Conservation (phyloP, 78 protist genomes). For the Planoprotostelium fungivorum region DNA sequence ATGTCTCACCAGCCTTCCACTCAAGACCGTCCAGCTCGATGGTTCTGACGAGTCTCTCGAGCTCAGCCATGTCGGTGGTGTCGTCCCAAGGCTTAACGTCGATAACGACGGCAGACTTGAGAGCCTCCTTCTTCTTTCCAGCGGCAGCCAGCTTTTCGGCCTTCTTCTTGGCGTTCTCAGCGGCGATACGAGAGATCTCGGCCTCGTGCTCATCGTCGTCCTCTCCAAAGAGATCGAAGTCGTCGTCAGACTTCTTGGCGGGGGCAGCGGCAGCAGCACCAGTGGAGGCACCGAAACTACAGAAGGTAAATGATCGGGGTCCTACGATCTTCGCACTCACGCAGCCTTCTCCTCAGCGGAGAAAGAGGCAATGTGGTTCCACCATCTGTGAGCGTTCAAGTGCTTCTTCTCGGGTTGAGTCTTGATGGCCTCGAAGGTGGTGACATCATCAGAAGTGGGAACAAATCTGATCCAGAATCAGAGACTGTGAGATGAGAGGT, state of each 20-base stretch:
- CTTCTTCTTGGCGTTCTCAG: slow-evolving; percentile 43
- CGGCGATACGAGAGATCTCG: slow-evolving; percentile 45
- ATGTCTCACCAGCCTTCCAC: slow-evolving; percentile 58
- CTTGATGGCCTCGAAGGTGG: slow-evolving; percentile 28
- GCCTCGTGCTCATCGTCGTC: slow-evolving; percentile 70
- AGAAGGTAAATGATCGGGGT: background rate
- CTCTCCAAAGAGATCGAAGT: slow-evolving; percentile 76
- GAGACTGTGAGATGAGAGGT: background rate
- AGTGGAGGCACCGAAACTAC: slow-evolving; percentile 5
- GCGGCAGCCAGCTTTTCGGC: slow-evolving; percentile 23
- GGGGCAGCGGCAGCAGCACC: slow-evolving; percentile 44
- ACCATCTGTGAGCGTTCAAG: slow-evolving; percentile 76
- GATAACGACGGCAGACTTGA: slow-evolving; percentile 70
- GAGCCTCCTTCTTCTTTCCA: background rate
- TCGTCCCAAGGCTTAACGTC: slow-evolving; percentile 92
- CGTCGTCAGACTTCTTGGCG: slow-evolving; percentile 50
- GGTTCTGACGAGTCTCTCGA: slow-evolving; percentile 56
- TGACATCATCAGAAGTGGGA: slow-evolving; percentile 69
- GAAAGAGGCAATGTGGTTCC: slow-evolving; percentile 56
- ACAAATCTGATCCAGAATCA: slow-evolving; percentile 31
- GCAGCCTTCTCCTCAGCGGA: slow-evolving; percentile 25
- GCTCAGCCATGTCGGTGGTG: slow-evolving; percentile 70
- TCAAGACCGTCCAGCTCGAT: slow-evolving; percentile 80
- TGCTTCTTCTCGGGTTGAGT: slow-evolving; percentile 55
- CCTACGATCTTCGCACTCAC: slow-evolving; percentile 21